Evolutionary conservation across 495 filamentous ascomycete species (phyloP).

Genomic region (Tuber brumale): DNA sequence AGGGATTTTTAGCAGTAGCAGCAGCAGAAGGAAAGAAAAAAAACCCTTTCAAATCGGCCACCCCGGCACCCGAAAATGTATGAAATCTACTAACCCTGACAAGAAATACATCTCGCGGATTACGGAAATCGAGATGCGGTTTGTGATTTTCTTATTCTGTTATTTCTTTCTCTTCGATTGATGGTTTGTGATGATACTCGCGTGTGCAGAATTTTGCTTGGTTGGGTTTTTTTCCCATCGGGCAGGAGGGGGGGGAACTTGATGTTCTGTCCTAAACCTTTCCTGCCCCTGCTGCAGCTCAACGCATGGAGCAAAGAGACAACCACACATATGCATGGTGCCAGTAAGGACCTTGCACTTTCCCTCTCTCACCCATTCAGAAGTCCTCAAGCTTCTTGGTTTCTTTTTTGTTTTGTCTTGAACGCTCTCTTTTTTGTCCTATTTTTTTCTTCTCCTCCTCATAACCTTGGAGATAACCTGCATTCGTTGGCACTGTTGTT

Average conservation of each 20-base stretch:
- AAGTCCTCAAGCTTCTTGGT: not conserved
- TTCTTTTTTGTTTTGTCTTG: not conserved
- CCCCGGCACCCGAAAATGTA: conserved; percentile 2
- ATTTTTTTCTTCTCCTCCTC: not conserved
- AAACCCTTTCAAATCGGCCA: not conserved
- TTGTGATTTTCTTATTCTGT: conserved; percentile 2
- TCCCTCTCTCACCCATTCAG: not conserved
- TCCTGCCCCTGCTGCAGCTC: conserved; percentile 1
- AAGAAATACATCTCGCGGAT: not conserved
- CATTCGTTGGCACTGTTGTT: not conserved
- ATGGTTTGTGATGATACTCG: conserved; percentile 1
- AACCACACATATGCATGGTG: conserved; percentile 5
- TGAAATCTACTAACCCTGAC: conserved; percentile 3
- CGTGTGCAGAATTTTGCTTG: not conserved
- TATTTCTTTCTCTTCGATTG: conserved; percentile 1
- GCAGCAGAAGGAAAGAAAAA: not conserved
- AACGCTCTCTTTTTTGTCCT: not conserved
- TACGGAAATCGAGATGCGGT: not conserved
- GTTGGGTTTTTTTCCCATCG: not conserved
- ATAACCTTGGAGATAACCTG: not conserved
- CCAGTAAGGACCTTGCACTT: not conserved
- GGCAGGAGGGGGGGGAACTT: not conserved
- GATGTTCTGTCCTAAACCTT: conserved; percentile 1
- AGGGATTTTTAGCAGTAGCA: not conserved
- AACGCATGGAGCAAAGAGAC: not conserved